A percentile compares a stretch with the other conserved stretches of the same genome.
Evolutionary conservation across 495 filamentous ascomycete species (phyloP).

Genomic region (Aspergillus nanangensis): DNA sequence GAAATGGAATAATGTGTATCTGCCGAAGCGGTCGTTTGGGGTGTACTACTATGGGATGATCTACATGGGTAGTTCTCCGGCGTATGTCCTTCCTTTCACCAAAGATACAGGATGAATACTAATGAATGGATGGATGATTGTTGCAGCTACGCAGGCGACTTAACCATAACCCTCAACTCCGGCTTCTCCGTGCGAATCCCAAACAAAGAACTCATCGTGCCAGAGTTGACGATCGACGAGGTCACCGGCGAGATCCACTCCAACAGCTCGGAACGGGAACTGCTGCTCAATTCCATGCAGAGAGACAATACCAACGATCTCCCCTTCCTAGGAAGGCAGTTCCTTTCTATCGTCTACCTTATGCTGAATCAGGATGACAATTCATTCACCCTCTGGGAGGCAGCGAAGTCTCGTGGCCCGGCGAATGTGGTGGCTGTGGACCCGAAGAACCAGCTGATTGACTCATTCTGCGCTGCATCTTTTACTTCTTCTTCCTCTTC

Average conservation of each 20-base stretch:
- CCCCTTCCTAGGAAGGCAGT: constrained; percentile 1
- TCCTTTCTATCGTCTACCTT: constrained; percentile 1
- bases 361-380: constrained; percentile 2
- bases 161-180: not conserved
- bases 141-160: constrained; percentile 1
- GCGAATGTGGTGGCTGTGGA: constrained; percentile 1
- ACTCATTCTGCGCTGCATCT: not conserved
- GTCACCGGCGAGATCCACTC: not conserved
- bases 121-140: no score
- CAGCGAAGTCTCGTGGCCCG: not conserved
- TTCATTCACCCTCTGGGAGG: constrained; percentile 2
- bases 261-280: not conserved
- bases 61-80: not conserved
- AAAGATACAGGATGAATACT: no score
- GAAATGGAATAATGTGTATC: not conserved
- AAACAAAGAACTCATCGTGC: constrained; percentile 1
- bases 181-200: constrained; percentile 1
- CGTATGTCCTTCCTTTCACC: no score
- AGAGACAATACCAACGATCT: not conserved
- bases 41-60: constrained; percentile 2
- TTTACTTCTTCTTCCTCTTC: no score
- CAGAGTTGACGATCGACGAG: not conserved
- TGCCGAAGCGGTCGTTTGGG: not conserved
- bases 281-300: constrained; percentile 1
- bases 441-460: not conserved